Percentiles rank a stretch among this genome's conserved stretches.
Conservation (phyloP, 1,139 yeast species). For the Kurtzmaniella natalensis region DNA sequence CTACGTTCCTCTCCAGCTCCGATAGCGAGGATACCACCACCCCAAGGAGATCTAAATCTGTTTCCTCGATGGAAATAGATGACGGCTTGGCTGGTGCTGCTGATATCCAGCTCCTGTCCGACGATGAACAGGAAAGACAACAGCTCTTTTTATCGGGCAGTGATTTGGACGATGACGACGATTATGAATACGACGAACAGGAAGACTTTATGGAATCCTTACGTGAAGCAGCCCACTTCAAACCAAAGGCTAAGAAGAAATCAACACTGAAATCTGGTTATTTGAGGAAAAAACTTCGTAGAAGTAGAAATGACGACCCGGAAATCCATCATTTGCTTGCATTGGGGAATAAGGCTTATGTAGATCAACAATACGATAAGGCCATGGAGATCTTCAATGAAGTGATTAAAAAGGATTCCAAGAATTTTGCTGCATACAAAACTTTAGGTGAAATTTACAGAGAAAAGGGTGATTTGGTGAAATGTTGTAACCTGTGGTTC, state of each 20-base stretch:
- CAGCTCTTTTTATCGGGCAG: too few relatives aligned
- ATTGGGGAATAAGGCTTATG: constrained; percentile 78
- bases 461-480: constrained; percentile 59
- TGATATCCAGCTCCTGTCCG: constrained; percentile 2
- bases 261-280: constrained; percentile 22
- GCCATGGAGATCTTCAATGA: constrained; percentile 69
- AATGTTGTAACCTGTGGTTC: constrained; percentile 79
- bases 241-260: constrained; percentile 39
- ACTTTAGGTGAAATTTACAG: constrained; percentile 82
- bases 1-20: too few relatives aligned
- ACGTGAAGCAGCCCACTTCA: constrained; percentile 59
- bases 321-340: constrained; percentile 65
- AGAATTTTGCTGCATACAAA: constrained; percentile 78
- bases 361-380: constrained; percentile 53
- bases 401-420: constrained; percentile 72
- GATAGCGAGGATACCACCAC: too few relatives aligned
- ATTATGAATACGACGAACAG: constrained; percentile 35
- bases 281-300: constrained; percentile 30
- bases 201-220: constrained; percentile 57
- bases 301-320: constrained; percentile 51
- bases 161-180: constrained; percentile 13
- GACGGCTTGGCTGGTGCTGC: constrained; percentile 4
- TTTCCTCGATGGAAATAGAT: constrained; percentile 1
- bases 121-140: too few relatives aligned
- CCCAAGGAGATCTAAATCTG: too few relatives aligned